These are phyloP conservation scores for Grosmannia serpens DNA, from an alignment of 2,329 filamentous ascomycete species.

Conservation along the genomic window DNA sequence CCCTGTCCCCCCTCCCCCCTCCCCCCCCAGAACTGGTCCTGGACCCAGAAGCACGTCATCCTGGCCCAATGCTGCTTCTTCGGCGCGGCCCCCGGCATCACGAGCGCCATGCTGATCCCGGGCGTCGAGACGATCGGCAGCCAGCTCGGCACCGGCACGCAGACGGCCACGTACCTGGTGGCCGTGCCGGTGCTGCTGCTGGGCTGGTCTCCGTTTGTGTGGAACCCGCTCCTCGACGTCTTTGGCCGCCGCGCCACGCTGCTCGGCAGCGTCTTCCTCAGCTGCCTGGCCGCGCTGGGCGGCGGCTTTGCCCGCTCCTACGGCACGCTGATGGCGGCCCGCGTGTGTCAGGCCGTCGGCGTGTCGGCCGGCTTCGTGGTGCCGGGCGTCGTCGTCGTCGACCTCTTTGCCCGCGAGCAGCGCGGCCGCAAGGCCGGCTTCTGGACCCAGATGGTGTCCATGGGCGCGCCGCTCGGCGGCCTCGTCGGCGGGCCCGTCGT, in stretches of 20 bases:
- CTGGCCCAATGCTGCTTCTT: background rate
- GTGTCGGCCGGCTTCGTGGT: constrained; percentile 17
- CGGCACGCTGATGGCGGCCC: constrained; percentile 15
- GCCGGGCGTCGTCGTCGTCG: constrained; percentile 20
- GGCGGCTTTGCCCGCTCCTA: constrained; percentile 17
- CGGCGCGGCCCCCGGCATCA: background rate
- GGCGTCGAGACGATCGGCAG: background rate
- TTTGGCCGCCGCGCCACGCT: background rate
- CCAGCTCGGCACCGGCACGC: background rate
- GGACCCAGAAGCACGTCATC: background rate
- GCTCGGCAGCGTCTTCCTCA: background rate
- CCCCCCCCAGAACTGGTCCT: background rate
- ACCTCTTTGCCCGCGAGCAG: constrained; percentile 19
- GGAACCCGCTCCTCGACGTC: background rate
- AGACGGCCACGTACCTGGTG: background rate
- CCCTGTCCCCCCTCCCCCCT: too few relatives aligned
- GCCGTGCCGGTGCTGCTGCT: background rate
- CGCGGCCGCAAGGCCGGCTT: constrained; percentile 15
- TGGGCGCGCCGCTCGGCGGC: constrained; percentile 13
- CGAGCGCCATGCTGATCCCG: background rate
- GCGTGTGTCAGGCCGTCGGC: constrained; percentile 21
- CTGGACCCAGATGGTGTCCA: constrained; percentile 10
- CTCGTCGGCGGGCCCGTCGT: constrained; percentile 12
- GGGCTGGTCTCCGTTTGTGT: background rate
- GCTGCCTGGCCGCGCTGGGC: background rate